These are phyloP conservation scores for Colletotrichum sp. DNA, from an alignment of 2,329 filamentous ascomycete genomes.

Conservation along the genomic window DNA sequence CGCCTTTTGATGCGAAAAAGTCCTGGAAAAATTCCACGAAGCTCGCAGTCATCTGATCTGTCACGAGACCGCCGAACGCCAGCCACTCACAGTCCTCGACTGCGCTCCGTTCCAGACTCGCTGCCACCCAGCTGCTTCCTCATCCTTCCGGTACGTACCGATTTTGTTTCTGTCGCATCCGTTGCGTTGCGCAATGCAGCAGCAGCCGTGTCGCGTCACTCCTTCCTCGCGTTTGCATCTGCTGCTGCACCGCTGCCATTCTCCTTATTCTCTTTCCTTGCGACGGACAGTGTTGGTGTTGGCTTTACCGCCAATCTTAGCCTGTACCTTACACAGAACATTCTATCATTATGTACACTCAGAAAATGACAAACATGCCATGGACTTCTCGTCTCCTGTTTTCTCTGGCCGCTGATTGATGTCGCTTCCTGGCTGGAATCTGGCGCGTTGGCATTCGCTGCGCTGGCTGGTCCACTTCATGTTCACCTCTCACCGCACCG, in stretches of 20 bases:
- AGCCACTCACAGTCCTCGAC: conserved; percentile 1
- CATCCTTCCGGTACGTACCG: conserved; percentile 16
- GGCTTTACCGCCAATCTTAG: not conserved
- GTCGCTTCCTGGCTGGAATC: not conserved
- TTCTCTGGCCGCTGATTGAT: not conserved
- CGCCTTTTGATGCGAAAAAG: conserved; percentile 25
- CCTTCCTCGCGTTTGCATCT: not conserved
- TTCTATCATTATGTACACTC: conserved; percentile 1
- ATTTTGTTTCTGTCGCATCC: conserved; percentile 11
- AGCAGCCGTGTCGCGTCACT: not conserved
- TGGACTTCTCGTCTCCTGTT: not conserved
- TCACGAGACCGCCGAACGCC: conserved; percentile 12
- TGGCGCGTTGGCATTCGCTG: conserved; percentile 6
- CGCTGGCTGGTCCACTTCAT: not conserved
- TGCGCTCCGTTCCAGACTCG: not conserved
- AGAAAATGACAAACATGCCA: conserved; percentile 7
- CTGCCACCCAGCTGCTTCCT: not conserved
- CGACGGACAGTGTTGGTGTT: not conserved
- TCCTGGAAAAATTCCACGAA: conserved; percentile 21
- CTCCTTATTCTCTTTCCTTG: not conserved
- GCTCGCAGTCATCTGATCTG: conserved; percentile 20
- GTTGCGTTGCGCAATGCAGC: not conserved
- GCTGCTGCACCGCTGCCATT: not conserved
- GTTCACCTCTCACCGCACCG: not conserved
- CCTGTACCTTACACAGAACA: not conserved